Percentiles rank a stretch among this genome's conserved stretches.
These are phyloP conservation scores for Populus hybrid DNA, from an alignment of 441 rosid genomes.

Conservation along the genomic window DNA sequence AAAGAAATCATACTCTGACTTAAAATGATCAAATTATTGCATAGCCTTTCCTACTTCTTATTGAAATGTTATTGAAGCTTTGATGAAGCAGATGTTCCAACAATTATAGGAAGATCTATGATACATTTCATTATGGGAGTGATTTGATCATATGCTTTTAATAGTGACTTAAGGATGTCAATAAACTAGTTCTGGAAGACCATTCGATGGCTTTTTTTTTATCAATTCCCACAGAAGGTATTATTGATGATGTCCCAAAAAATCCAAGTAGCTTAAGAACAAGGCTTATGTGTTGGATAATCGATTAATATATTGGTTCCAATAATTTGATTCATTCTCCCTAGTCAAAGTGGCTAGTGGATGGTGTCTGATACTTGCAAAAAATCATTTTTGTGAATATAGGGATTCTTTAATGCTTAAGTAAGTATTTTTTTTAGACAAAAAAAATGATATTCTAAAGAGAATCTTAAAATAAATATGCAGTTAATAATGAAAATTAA, in stretches of 20 bases:
- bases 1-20: background rate
- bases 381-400: no score
- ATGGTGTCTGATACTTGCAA: rapidly evolving
- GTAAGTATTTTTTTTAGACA: no score
- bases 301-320: no score
- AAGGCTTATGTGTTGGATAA: no score
- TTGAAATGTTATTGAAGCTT: background rate
- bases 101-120: background rate
- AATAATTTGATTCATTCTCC: rapidly evolving
- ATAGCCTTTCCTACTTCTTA: background rate
- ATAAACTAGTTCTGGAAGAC: no score
- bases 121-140: background rate
- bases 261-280: no score
- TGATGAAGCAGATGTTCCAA: background rate
- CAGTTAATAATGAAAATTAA: no score
- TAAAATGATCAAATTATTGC: background rate
- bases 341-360: rapidly evolving
- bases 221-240: background rate
- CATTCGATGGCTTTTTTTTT: background rate
- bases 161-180: background rate
- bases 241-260: background rate
- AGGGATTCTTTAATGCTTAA: rapidly evolving
- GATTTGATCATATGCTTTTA: background rate
- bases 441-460: no score
- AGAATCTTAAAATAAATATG: no score